phyloP scores from a whole-genome alignment of 2,329 filamentous ascomycete genomes.

The Sclerotinia sclerotiorum region DNA sequence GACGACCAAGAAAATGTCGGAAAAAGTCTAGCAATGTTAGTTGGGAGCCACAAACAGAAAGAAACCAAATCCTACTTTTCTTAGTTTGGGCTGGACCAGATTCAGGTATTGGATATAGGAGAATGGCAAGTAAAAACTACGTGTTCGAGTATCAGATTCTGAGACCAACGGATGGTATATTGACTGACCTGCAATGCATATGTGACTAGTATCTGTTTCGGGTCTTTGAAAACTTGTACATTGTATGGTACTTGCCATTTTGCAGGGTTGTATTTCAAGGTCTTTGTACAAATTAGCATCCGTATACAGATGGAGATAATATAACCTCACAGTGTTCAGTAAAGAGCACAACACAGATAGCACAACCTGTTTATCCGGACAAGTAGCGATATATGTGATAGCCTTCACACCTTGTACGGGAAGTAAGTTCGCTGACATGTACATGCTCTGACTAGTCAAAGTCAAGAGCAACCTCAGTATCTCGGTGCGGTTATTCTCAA shows the following conservation, averaged over 20 bases:
- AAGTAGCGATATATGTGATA: constrained; percentile 86
- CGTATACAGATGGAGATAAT: constrained; percentile 17
- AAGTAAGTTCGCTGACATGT: constrained; percentile 75
- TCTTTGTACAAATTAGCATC: constrained; percentile 49
- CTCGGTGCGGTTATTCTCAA: constrained; percentile 90
- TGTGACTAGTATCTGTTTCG: constrained; percentile 85
- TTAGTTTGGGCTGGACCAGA: constrained; percentile 60
- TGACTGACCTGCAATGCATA: constrained; percentile 67
- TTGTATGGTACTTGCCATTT: constrained; percentile 95
- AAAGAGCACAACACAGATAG: constrained; percentile 88
- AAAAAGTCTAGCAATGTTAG: constrained; percentile 63
- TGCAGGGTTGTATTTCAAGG: constrained; percentile 92
- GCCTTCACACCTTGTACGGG: constrained; percentile 80
- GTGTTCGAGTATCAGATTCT: constrained; percentile 21
- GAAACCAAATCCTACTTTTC: constrained; percentile 54
- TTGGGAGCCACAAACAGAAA: background rate
- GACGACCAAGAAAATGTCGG: constrained; percentile 74
- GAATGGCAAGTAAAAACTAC: constrained; percentile 76
- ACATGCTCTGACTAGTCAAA: constrained; percentile 88
- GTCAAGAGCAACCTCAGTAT: constrained; percentile 83
- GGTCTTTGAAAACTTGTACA: constrained; percentile 85
- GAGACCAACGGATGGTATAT: background rate
- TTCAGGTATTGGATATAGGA: constrained; percentile 88
- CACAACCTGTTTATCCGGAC: constrained; percentile 86
- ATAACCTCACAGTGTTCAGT: constrained; percentile 76